These are phyloP conservation scores for Melaleuca alternifolia DNA, from an alignment of 345 rosid genomes.

Conservation along the genomic window DNA sequence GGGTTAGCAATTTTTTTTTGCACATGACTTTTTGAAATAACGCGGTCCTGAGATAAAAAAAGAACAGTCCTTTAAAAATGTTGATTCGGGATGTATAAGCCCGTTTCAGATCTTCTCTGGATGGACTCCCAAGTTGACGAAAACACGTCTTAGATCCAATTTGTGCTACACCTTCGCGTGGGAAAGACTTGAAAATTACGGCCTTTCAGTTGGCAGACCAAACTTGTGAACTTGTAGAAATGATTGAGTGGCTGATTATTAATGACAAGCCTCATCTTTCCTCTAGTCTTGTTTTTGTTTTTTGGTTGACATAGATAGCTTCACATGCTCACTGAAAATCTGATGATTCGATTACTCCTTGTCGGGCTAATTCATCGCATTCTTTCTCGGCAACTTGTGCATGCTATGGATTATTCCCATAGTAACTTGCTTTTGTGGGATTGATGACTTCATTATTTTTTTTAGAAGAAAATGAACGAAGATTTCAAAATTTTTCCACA, in stretches of 20 bases:
- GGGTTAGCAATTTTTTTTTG: not conserved
- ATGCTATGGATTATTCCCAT: not conserved
- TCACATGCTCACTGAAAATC: not conserved
- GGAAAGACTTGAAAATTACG: not conserved
- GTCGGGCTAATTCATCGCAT: not conserved
- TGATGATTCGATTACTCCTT: not conserved
- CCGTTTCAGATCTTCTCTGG: not conserved
- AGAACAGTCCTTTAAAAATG: not conserved
- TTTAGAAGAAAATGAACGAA: not conserved
- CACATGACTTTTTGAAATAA: not conserved
- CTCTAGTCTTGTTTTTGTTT: not conserved
- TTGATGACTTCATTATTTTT: not conserved
- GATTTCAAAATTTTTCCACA: not conserved
- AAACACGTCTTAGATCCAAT: not conserved
- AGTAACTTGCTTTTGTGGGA: not conserved
- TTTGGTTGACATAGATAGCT: not conserved
- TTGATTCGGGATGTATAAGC: not conserved
- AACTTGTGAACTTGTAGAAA: not conserved
- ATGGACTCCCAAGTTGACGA: not conserved
- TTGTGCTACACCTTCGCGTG: not conserved
- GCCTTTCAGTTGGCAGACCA: not conserved
- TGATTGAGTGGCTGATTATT: not conserved
- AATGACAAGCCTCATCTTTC: not conserved
- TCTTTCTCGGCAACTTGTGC: not conserved
- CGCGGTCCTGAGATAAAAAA: not conserved